phyloP scores from a whole-genome alignment of 2,329 filamentous ascomycete species.

The Fusarium metavorans region DNA sequence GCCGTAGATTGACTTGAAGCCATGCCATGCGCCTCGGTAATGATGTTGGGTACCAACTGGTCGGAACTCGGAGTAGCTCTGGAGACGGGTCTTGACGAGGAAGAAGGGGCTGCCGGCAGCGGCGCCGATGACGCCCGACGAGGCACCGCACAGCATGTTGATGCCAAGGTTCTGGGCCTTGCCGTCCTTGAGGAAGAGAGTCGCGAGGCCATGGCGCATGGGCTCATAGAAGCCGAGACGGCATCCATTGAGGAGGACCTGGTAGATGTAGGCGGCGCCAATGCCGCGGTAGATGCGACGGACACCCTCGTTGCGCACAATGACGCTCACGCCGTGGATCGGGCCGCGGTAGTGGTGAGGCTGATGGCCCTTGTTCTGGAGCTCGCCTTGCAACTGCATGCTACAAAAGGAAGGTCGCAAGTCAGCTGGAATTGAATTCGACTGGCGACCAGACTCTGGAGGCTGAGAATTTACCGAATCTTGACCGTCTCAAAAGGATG shows the following conservation, averaged over 20 bases:
- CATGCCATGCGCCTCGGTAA: conserved; percentile 88
- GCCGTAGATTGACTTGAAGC: conserved; percentile 81
- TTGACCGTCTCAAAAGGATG: conserved; percentile 99
- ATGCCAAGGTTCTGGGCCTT: conserved; percentile 86
- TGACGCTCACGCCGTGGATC: conserved; percentile 89
- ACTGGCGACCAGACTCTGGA: neutral
- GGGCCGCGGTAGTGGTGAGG: conserved; percentile 92
- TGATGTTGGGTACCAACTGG: conserved; percentile 97
- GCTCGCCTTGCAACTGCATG: conserved; percentile 95
- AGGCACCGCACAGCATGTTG: conserved; percentile 93
- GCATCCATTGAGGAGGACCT: conserved; percentile 95
- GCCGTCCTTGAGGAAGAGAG: conserved; percentile 76
- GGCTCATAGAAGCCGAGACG: conserved; percentile 98
- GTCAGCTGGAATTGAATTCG: conserved; percentile 9
- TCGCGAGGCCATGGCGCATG: conserved; percentile 79
- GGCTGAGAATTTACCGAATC: conserved; percentile 76
- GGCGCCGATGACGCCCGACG: conserved; percentile 90
- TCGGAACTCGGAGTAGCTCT: conserved; percentile 91
- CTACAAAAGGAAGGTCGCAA: conserved; percentile 55
- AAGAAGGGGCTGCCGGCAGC: conserved; percentile 97
- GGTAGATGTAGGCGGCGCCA: conserved; percentile 94
- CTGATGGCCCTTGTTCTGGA: conserved; percentile 87
- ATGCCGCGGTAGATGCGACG: conserved; percentile 89
- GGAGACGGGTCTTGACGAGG: conserved; percentile 94
- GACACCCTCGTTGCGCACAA: conserved; percentile 89